These are phyloP conservation scores for Blumeria graminis DNA, from an alignment of 2,329 filamentous ascomycete species.

Conservation along the genomic window DNA sequence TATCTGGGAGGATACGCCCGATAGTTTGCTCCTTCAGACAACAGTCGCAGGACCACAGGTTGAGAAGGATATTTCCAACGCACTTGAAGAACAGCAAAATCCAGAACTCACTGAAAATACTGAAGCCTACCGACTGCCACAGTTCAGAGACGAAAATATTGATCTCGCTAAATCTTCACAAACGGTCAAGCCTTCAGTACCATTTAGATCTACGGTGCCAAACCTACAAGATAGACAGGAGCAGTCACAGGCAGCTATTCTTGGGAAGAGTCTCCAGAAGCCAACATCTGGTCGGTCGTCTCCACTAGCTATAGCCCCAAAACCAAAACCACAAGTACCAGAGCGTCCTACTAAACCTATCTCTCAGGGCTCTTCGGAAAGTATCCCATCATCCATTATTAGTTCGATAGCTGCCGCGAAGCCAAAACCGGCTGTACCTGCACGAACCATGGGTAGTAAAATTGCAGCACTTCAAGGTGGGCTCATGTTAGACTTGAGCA, in stretches of 20 bases:
- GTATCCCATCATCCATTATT: slow-evolving; percentile 11
- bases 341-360: slow-evolving; percentile 33
- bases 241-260: slow-evolving; percentile 12
- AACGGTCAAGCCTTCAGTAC: slow-evolving; percentile 33
- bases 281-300: slow-evolving; percentile 4
- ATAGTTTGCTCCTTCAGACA: slow-evolving; percentile 57
- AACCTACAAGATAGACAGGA: slow-evolving; percentile 12
- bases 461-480: slow-evolving; percentile 77
- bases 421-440: slow-evolving; percentile 63
- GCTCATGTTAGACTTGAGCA: slow-evolving; percentile 85
- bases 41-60: slow-evolving; percentile 36
- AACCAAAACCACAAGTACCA: slow-evolving; percentile 37
- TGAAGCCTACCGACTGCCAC: slow-evolving; percentile 7
- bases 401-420: slow-evolving; percentile 24
- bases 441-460: slow-evolving; percentile 56
- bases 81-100: slow-evolving; percentile 17
- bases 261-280: slow-evolving; percentile 6
- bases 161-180: slow-evolving; percentile 17
- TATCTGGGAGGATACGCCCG: slow-evolving; percentile 83
- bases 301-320: slow-evolving; percentile 20
- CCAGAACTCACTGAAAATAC: slow-evolving; percentile 11
- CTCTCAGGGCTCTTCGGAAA: slow-evolving; percentile 18
- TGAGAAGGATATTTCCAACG: slow-evolving; percentile 18
- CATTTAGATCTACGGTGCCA: slow-evolving; percentile 24
- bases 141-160: slow-evolving; percentile 8